Evolutionary conservation across 2,329 filamentous ascomycete genomes (phyloP).

Genomic region (Diplocarpon rosae): DNA sequence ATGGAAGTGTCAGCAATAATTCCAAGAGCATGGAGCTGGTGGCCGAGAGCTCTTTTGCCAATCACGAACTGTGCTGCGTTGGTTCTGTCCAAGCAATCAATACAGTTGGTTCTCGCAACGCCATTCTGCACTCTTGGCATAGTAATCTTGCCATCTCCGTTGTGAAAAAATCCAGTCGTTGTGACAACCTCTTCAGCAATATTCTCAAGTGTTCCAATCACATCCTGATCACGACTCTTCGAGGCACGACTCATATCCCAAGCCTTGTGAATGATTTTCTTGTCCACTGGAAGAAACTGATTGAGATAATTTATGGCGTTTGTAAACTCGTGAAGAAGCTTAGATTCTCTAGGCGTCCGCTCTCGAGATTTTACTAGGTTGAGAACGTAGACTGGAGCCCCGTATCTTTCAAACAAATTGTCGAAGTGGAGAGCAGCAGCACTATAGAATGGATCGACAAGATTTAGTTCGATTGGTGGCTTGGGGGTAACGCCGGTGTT

Average conservation of each 20-base stretch:
- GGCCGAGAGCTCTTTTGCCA: conserved; percentile 82
- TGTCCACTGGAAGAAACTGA: conserved; percentile 73
- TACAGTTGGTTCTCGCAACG: conserved; percentile 90
- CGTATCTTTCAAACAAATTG: conserved; percentile 86
- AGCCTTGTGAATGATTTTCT: conserved; percentile 85
- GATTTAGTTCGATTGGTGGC: conserved; percentile 86
- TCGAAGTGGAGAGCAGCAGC: conserved; percentile 92
- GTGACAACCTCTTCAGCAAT: conserved; percentile 82
- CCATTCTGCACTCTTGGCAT: conserved; percentile 74
- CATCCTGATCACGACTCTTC: conserved; percentile 84
- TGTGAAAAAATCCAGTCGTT: conserved; percentile 89
- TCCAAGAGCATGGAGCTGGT: conserved; percentile 85
- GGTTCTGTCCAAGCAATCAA: conserved; percentile 92
- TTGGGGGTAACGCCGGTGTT: conserved; percentile 92
- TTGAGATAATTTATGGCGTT: conserved; percentile 86
- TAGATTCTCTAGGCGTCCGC: conserved; percentile 80
- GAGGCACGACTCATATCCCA: conserved; percentile 98
- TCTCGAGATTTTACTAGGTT: conserved; percentile 88
- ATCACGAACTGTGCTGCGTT: conserved; percentile 98
- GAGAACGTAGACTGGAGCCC: conserved; percentile 80
- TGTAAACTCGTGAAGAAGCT: conserved; percentile 78
- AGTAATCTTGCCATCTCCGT: conserved; percentile 61
- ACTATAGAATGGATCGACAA: conserved; percentile 93
- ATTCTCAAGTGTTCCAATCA: conserved; percentile 80
- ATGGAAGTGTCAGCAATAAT: conserved; percentile 70